phyloP scores from a whole-genome alignment of 2,329 filamentous ascomycete species.

The Catunica adiposa region DNA sequence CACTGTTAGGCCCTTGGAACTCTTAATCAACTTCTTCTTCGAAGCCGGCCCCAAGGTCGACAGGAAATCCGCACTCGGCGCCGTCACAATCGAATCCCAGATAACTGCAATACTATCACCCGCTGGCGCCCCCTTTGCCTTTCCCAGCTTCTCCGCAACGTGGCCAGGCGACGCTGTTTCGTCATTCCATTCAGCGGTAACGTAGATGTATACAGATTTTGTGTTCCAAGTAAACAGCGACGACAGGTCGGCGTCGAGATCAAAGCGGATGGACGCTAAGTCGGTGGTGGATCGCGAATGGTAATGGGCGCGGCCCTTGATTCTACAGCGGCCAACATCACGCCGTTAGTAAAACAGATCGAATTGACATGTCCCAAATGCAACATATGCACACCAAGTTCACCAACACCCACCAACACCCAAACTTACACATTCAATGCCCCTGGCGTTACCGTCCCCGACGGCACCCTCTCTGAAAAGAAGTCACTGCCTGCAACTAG shows the following conservation, averaged over 20 bases:
- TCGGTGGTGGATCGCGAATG: conserved; percentile 86
- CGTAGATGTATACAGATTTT: conserved; percentile 93
- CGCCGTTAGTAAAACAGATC: neutral
- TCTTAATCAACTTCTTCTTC: conserved; percentile 45
- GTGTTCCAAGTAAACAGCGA: conserved; percentile 99
- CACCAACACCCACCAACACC: too few relatives aligned
- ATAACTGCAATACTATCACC: conserved; percentile 54
- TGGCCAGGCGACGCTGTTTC: conserved; percentile 7
- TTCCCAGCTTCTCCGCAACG: conserved; percentile 4
- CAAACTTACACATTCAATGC: conserved; percentile 75
- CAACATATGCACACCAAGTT: too few relatives aligned
- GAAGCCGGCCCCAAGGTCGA: conserved; percentile 42
- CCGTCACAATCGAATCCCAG: conserved; percentile 89
- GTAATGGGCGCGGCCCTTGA: conserved; percentile 88
- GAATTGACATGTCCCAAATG: too few relatives aligned
- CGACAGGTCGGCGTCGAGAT: conserved; percentile 76
- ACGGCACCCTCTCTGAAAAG: conserved; percentile 50
- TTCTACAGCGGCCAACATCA: conserved; percentile 30
- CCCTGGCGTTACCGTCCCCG: conserved; percentile 41
- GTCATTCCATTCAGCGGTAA: conserved; percentile 58
- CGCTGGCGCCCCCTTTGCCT: conserved; percentile 18
- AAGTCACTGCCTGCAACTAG: conserved; percentile 71
- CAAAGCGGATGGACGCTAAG: conserved; percentile 88
- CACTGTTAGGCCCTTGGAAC: conserved; percentile 41
- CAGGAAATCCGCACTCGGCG: conserved; percentile 46